Evolutionary conservation across 768 basidiomycete species (phyloP).

Genomic region (Hypsizygus marmoreus): DNA sequence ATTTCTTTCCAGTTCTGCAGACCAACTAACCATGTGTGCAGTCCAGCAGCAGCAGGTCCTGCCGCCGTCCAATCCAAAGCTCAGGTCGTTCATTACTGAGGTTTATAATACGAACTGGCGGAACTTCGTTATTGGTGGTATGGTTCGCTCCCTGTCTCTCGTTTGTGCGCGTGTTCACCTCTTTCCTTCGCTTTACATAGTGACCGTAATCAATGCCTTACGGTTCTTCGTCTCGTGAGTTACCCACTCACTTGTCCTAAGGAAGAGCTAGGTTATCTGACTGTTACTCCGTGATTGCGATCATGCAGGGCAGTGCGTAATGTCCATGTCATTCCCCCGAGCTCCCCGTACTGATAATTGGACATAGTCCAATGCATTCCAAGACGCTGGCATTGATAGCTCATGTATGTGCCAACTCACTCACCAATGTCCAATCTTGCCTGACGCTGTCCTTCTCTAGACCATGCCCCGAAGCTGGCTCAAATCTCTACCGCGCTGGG

Average conservation of each 20-base stretch:
- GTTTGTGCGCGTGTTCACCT: background rate
- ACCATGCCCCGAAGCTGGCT: conserved; percentile 29
- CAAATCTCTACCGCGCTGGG: conserved; percentile 37
- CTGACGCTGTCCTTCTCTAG: conserved; percentile 8
- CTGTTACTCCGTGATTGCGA: too few species aligned
- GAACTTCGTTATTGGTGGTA: conserved; percentile 41
- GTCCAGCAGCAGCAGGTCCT: background rate
- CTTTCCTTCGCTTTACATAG: conserved; percentile 22
- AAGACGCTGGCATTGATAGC: conserved; percentile 37
- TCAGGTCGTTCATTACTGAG: conserved; percentile 31
- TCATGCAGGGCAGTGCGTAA: conserved; percentile 30
- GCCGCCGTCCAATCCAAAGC: conserved; percentile 1
- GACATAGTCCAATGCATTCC: conserved; percentile 33
- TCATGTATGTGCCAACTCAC: conserved; percentile 23
- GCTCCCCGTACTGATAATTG: background rate
- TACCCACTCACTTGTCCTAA: too few species aligned
- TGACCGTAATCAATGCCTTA: conserved; percentile 41
- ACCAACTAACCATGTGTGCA: conserved; percentile 12
- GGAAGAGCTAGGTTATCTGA: too few species aligned
- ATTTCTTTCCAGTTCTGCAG: too few species aligned
- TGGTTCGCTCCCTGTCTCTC: conserved; percentile 10
- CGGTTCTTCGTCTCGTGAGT: conserved; percentile 40
- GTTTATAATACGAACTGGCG: conserved; percentile 44
- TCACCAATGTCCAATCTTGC: too few species aligned
- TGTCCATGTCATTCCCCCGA: background rate